phyloP scores from a whole-genome alignment of 495 filamentous ascomycete genomes.

The Trichocladium uniseriatum region DNA sequence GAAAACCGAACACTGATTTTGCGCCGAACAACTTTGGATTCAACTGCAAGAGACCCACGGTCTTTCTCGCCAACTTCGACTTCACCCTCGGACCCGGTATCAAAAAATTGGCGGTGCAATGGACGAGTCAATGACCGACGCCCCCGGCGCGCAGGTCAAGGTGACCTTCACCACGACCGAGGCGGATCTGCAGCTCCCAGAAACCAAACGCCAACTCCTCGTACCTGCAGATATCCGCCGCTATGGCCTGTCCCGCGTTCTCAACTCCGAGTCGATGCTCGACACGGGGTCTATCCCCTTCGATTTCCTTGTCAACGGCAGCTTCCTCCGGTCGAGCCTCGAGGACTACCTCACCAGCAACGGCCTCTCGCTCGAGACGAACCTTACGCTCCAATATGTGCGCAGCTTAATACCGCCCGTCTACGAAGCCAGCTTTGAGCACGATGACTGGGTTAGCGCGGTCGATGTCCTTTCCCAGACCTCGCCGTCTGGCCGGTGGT shows the following conservation, averaged over 20 bases:
- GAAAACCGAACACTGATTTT: background rate
- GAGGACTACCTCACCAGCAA: conserved; percentile 79
- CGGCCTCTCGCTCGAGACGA: conserved; percentile 80
- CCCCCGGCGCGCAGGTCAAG: conserved; percentile 32
- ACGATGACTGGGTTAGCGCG: conserved; percentile 93
- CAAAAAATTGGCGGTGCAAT: conserved; percentile 11
- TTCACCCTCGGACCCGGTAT: background rate
- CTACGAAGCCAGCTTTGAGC: conserved; percentile 79
- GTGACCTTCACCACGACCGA: conserved; percentile 52
- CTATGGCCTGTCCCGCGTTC: conserved; percentile 83
- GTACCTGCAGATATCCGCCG: conserved; percentile 67
- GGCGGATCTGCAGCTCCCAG: conserved; percentile 47
- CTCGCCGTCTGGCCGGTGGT: conserved; percentile 53
- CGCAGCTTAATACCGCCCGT: conserved; percentile 79
- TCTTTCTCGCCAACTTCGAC: background rate
- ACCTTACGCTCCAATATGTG: conserved; percentile 83
- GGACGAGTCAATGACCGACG: conserved; percentile 21
- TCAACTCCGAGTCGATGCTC: conserved; percentile 77
- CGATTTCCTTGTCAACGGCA: conserved; percentile 90
- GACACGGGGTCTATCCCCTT: conserved; percentile 78
- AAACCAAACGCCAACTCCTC: conserved; percentile 43
- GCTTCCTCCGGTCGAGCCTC: conserved; percentile 77
- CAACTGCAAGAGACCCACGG: background rate
- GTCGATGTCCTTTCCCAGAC: conserved; percentile 72
- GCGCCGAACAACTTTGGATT: background rate